Base-by-base conservation (phyloP, 2,329 filamentous ascomycete genomes). In the Zymoseptoria pseudotritici region DNA sequence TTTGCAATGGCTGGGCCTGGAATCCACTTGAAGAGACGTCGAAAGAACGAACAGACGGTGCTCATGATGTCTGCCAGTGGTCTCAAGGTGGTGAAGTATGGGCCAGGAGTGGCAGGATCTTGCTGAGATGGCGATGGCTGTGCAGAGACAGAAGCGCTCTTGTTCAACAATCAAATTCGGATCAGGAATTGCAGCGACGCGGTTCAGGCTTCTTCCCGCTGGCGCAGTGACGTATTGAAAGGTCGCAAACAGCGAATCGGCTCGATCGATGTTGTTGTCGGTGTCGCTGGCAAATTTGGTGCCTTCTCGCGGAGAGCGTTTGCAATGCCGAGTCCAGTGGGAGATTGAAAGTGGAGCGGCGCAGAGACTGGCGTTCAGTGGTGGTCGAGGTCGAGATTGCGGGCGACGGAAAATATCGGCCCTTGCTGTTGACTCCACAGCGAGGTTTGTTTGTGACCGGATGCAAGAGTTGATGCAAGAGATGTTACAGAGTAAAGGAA, bases 1-100 rank as follows among this genome's bases (percentile, higher is more conserved):
- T 65, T 66, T 17, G 67, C 67, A 21, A 68, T 46, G 20, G 62
- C 24, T 6, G 64, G 59, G 21, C 65, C 66, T 46, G 64, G 62
- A 6, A 67, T 60, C 19, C 59, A 46, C 36, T 49, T 56, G 55
- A 57, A 54, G 19, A 61, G 20, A 10, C 53, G 54, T 11, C 57
- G 56, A 13, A 61, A 26, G n/a, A 55, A 50, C 13, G 53, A 24
- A 55, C 57, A 62, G 36, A 26, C 19, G 20, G 29, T n/a, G 22
- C 31, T 55, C 53, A 21, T 36, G 26, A 42, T 55, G 22, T 21
- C 53, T 20, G n/a, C 42, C 24, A 10, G 22, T 36, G 53, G 26
- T 46, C 29, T 46, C 21, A 36, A 20, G 31, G 26, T 46, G 31
- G 26, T 31, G 26, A 46, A 6, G 1, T 17, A 17, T 46, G 36